Conservation (phyloP, 2,329 filamentous ascomycete species). For the Xylariaceae sp. region DNA sequence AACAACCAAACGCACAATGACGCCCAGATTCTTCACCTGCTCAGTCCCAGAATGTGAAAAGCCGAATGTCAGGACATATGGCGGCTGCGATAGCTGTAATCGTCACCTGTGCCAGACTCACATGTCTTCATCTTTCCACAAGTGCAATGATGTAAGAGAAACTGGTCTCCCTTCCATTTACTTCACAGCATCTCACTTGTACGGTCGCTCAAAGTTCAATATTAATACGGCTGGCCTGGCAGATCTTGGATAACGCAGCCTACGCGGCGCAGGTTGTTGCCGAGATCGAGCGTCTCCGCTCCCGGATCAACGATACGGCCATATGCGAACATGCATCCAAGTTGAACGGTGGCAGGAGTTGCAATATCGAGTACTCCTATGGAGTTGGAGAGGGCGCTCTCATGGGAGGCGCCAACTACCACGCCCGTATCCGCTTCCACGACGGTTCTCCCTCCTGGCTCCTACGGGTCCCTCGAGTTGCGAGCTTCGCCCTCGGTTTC, state of each 20-base stretch:
- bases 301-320: constrained; percentile 22
- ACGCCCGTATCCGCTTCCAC: constrained; percentile 27
- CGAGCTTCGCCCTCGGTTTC: constrained; percentile 23
- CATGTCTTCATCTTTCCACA: constrained; percentile 15
- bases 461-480: constrained; percentile 25
- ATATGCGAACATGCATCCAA: constrained; percentile 22
- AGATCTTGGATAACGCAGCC: constrained; percentile 12
- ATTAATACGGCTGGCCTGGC: too few species aligned
- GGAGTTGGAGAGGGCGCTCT: constrained; percentile 18
- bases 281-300: constrained; percentile 18
- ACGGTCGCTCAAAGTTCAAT: not conserved
- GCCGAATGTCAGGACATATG: constrained; percentile 10
- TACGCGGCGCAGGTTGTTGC: constrained; percentile 10
- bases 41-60: constrained; percentile 14
- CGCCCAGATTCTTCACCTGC: constrained; percentile 12
- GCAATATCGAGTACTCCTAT: constrained; percentile 17
- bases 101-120: constrained; percentile 14
- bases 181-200: not conserved
- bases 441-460: constrained; percentile 27
- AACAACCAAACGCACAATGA: constrained; percentile 3
- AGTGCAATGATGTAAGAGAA: constrained; percentile 11
- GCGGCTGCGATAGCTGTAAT: constrained; percentile 18
- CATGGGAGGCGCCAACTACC: constrained; percentile 28
- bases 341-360: constrained; percentile 17
- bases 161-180: not conserved